Conservation (phyloP, 805 yeast species). For the Wickerhamiella kazuoi region DNA sequence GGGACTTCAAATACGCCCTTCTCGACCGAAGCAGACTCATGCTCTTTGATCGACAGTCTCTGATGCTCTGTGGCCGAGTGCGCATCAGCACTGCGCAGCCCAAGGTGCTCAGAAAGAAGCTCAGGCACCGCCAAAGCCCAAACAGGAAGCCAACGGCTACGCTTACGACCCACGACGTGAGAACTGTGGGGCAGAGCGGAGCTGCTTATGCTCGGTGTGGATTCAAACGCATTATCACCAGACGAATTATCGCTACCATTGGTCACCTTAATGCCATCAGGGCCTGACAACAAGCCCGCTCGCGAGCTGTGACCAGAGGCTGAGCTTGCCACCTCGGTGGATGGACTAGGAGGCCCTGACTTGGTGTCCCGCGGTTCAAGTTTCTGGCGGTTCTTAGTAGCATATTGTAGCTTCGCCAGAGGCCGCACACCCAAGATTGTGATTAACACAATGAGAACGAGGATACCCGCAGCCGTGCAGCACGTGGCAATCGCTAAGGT, state of each 20-base stretch:
- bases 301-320: no score
- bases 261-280: no score
- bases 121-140: not conserved
- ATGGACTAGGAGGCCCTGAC: not conserved
- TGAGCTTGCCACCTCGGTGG: no score
- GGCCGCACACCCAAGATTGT: slow-evolving; percentile 4
- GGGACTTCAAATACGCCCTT: slow-evolving; percentile 11
- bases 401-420: not conserved
- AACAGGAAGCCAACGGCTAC: not conserved
- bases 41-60: not conserved
- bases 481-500: not conserved
- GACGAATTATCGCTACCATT: not conserved
- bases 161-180: not conserved
- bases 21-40: not conserved
- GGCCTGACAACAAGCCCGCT: no score
- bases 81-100: no score
- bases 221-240: not conserved
- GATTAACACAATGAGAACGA: slow-evolving; percentile 9
- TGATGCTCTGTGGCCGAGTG: not conserved
- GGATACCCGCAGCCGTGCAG: not conserved
- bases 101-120: not conserved
- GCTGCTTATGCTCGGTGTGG: not conserved
- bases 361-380: not conserved
- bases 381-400: not conserved
- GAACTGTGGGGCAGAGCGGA: not conserved